These are phyloP conservation scores for Fraxinus sp. DNA, from an alignment of 305 asterid species.

Conservation along the genomic window DNA sequence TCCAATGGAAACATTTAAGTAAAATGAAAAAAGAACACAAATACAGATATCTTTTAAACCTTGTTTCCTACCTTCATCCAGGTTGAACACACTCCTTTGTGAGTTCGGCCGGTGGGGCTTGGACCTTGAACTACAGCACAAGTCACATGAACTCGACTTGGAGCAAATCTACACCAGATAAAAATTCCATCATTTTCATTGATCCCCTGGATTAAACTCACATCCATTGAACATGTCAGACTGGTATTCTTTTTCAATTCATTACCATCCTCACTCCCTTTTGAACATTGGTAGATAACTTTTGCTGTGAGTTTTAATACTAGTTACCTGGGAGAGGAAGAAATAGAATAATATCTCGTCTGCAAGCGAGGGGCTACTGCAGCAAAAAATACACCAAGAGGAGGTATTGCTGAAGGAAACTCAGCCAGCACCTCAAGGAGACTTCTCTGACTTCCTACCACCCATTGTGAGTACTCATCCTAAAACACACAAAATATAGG, in stretches of 20 bases:
- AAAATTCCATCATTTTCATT: constrained; percentile 28
- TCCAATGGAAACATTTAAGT: background rate
- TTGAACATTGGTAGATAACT: constrained; percentile 5
- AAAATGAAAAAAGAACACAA: background rate
- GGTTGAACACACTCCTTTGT: constrained; percentile 79
- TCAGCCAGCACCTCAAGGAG: constrained; percentile 77
- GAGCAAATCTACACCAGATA: constrained; percentile 51
- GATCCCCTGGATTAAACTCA: background rate
- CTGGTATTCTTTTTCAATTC: background rate
- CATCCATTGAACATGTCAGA: constrained; percentile 12
- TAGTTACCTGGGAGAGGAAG: constrained; percentile 69
- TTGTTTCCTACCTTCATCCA: constrained; percentile 71
- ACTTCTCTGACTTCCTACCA: constrained; percentile 70
- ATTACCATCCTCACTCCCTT: constrained; percentile 1
- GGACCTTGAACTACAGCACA: constrained; percentile 66
- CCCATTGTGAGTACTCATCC: constrained; percentile 75
- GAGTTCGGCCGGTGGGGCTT: constrained; percentile 75
- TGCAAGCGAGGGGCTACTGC: constrained; percentile 69
- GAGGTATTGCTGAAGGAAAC: constrained; percentile 76
- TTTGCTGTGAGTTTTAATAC: constrained; percentile 23
- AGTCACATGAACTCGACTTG: constrained; percentile 66
- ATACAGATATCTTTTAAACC: background rate
- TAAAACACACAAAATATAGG: constrained; percentile 19
- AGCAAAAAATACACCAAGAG: constrained; percentile 80
- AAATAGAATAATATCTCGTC: constrained; percentile 75